Evolutionary conservation across 1,284 basidiomycete genomes (phyloP), one percentile per base, ranked within the genome.

Genomic region (Pholiota adiposa): DNA sequence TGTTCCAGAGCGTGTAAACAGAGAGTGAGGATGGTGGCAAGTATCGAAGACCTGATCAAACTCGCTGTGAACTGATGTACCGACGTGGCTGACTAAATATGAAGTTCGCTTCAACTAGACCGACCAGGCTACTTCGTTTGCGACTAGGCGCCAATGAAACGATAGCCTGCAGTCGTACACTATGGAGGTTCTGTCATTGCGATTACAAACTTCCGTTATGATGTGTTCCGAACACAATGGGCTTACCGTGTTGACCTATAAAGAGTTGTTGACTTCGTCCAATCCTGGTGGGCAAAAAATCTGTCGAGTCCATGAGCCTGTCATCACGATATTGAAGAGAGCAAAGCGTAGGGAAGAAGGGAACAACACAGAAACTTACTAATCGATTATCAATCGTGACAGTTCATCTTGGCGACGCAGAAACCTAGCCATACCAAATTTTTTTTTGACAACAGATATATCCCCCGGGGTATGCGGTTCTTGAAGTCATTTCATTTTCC

Each of bases 11-110:
- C 12, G n/a, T 12, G 31, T 56, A 23, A 12, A 41, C 23, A 0
- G 14, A 33, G 41, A 54, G 16, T 12, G 23, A 23, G 14, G 21
- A 18, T 34, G 25, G n/a, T 18, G 8, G 48, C 33, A 50, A 21
- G 19, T 50, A 33, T 19, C 19, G 19, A 19, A n/a, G 31, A 16
- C 27, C 27, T n/a, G 21, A 16, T 3, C n/a, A 21, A 34, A 19
- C n/a, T 6, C 48, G 29, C 9, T 2, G 7, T 49, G 51, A 41
- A 31, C 9, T 34, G 18, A 29, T 40, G 34, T 12, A 27, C 51
- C 7, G 8, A 19, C 18, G 51, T 41, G 55, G 55, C 46, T 56
- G 43, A 41, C 44, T 34, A 31, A 38, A 56, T 56, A 49, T 51
- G 48, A 25, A 21, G 16, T 12, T n/a, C 6, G 14, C 40, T 29